Base-by-base conservation (phyloP, 2,329 filamentous ascomycete species). In the Laburnicola sp. region DNA sequence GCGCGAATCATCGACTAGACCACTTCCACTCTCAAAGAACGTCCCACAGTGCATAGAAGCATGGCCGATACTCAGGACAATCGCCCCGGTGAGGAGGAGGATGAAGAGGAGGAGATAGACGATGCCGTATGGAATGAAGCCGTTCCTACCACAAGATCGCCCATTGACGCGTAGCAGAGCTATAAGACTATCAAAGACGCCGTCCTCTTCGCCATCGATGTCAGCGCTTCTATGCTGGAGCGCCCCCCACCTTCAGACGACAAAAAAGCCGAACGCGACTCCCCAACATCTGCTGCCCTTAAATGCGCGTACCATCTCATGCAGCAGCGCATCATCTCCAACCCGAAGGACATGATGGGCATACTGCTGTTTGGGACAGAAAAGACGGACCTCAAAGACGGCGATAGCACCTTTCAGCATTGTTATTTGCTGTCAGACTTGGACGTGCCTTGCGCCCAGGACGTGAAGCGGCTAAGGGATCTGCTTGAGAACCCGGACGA, bases 301-400 rank as follows among this genome's bases (percentile, higher is more conserved):
- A 96, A 96, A 79, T 97, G 91, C 64, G 94, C 93, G 51, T 96
- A 96, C 66, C 85, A 91, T 66, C 80, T 99, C 46, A 97, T 99
- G 90, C 91, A 97, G 75, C 93, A 97, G 76, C 90, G 94, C 63
- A 97, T 99, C 73, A 97, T 99, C 63, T 93, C 93, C 3, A 93
- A 92, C 55, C 94, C 94, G 1, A 92, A 87, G 66, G 94, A 99
- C 56, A 95, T 97, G 89, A 97, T 99, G 83, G 92, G 93, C 2
- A 88, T 99, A 25, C 73, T 99, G 32, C 79, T 99, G 0, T 99
- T 95, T 69, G 92, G 92, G 6, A 99, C 94, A 0, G 80, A 95
- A 65, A 83, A 89, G 73, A 89, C 91, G 34, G 68, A 70, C 44
- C 35, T 70, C 11, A 66, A 64, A 28, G 68, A 71, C 32, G 68